Conservation (phyloP, 768 basidiomycete genomes). For the Tremella yokohamensis region DNA sequence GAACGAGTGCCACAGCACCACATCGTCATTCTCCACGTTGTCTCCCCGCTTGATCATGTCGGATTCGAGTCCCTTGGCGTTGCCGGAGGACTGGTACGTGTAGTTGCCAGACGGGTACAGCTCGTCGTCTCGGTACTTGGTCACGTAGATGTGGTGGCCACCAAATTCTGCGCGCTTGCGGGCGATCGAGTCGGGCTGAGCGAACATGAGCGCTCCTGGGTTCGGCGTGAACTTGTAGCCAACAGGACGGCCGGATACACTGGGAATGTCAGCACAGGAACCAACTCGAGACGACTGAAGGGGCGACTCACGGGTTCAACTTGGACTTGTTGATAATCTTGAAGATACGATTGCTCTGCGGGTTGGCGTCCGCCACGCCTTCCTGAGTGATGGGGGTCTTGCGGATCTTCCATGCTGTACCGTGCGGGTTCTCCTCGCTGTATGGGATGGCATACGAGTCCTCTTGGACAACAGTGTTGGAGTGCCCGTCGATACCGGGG, state of each 20-base stretch:
- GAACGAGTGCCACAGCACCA: constrained; percentile 31
- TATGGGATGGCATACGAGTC: constrained; percentile 1
- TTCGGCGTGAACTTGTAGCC: constrained; percentile 27
- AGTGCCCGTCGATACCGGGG: constrained; percentile 19
- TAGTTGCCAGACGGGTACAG: constrained; percentile 23
- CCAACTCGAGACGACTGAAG: no score
- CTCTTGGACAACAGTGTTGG: neutral
- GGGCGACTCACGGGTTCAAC: constrained; percentile 7
- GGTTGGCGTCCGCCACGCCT: neutral
- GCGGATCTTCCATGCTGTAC: neutral
- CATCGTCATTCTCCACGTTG: constrained; percentile 11
- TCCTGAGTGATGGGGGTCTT: neutral
- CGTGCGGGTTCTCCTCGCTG: constrained; percentile 6
- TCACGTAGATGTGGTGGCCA: constrained; percentile 16
- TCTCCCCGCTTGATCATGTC: constrained; percentile 26
- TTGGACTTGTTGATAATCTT: constrained; percentile 30
- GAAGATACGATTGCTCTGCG: constrained; percentile 10
- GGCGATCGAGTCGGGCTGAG: constrained; percentile 13
- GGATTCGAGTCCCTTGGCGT: constrained; percentile 19
- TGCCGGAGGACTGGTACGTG: constrained; percentile 25
- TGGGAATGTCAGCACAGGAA: neutral
- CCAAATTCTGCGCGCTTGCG: constrained; percentile 28
- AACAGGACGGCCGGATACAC: constrained; percentile 17
- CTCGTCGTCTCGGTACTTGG: constrained; percentile 18
- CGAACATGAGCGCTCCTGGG: constrained; percentile 22